Conservation (phyloP, 2,329 filamentous ascomycete genomes). For the Pseudopithomyces chartarum region DNA sequence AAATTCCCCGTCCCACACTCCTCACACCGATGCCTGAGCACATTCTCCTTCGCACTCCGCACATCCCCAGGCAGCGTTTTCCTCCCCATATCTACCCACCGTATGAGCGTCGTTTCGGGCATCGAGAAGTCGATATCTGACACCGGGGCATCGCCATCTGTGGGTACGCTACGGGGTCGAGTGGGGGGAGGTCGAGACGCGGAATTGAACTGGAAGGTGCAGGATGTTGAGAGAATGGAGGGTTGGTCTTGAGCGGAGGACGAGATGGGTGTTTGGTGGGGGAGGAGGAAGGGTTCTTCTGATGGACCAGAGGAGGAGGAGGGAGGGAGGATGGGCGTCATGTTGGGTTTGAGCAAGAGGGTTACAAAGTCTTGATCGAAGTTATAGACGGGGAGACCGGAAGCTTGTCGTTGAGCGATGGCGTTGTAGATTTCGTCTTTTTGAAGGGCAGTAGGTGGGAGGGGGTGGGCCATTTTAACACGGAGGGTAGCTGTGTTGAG, state of each 20-base stretch:
- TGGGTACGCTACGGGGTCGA: neutral
- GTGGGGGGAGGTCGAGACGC: neutral
- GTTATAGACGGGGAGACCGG: conserved; percentile 22
- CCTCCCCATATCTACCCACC: conserved; percentile 26
- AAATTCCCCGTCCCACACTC: conserved; percentile 27
- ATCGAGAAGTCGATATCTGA: conserved; percentile 22
- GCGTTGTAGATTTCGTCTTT: conserved; percentile 30
- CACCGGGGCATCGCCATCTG: neutral
- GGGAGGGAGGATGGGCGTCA: conserved; percentile 3
- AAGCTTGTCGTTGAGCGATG: conserved; percentile 21
- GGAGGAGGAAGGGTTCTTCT: neutral
- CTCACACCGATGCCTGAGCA: conserved; percentile 25
- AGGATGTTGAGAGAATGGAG: neutral
- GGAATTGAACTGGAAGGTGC: neutral
- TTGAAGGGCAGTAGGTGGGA: conserved; percentile 21
- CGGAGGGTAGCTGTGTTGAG: conserved; percentile 22
- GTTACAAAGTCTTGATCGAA: conserved; percentile 37
- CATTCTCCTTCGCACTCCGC: conserved; percentile 13
- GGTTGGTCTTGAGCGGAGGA: conserved; percentile 5
- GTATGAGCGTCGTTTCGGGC: conserved; percentile 30
- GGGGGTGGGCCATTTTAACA: conserved; percentile 13
- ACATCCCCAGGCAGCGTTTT: conserved; percentile 14
- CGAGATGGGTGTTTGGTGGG: conserved; percentile 13
- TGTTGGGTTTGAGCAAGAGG: conserved; percentile 23
- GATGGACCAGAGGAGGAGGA: neutral